A percentile compares a stretch with the other conserved stretches of the same genome.
Conservation (phyloP, 2,329 filamentous ascomycete genomes). For the Aureobasidium sp. region DNA sequence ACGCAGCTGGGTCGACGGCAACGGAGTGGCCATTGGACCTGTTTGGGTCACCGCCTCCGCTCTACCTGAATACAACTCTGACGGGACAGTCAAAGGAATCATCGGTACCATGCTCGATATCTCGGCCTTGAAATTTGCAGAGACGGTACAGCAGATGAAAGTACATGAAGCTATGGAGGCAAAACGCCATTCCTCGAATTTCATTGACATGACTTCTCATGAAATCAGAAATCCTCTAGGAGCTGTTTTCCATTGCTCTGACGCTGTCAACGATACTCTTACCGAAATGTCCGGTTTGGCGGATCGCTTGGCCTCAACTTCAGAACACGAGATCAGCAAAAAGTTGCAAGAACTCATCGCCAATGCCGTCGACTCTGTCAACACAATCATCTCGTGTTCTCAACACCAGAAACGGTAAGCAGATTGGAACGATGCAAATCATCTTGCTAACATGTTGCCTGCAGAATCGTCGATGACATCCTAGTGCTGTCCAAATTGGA, state of each 20-base stretch:
- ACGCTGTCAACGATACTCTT: constrained; percentile 17
- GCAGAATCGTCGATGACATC: constrained; percentile 40
- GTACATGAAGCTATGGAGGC: constrained; percentile 22
- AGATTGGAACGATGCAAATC: not conserved
- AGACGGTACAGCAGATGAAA: constrained; percentile 36
- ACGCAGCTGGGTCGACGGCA: constrained; percentile 24
- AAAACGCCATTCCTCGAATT: constrained; percentile 18
- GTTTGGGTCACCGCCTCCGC: constrained; percentile 20
- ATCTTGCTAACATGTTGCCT: not conserved
- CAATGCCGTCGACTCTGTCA: constrained; percentile 30
- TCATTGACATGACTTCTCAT: constrained; percentile 13
- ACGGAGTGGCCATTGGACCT: constrained; percentile 18
- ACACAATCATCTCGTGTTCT: constrained; percentile 42
- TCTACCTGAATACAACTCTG: constrained; percentile 24
- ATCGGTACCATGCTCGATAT: constrained; percentile 41
- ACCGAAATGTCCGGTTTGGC: constrained; percentile 15
- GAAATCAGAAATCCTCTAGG: constrained; percentile 20
- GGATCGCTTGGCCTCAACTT: not conserved
- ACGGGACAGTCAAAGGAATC: constrained; percentile 32
- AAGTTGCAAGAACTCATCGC: constrained; percentile 25
- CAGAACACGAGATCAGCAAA: constrained; percentile 17
- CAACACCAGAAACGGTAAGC: constrained; percentile 34
- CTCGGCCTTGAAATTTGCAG: constrained; percentile 39
- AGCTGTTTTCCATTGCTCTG: constrained; percentile 19
- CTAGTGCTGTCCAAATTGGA: constrained; percentile 40